phyloP scores from a whole-genome alignment of 2,329 filamentous ascomycete species.

The Alternaria sp. region DNA sequence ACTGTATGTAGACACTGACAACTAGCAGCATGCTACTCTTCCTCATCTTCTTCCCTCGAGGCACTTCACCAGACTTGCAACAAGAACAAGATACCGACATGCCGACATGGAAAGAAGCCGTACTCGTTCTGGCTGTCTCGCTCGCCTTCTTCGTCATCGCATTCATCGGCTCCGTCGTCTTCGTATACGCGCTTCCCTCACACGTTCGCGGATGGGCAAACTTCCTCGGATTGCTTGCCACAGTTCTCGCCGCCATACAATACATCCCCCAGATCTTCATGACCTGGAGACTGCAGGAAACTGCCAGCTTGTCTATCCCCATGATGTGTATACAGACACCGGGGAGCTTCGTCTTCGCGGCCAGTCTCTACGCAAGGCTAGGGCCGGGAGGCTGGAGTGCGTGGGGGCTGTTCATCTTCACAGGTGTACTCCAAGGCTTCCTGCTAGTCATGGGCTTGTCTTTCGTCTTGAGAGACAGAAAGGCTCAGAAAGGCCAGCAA shows the following conservation, averaged over 20 bases:
- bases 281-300: slow-evolving; percentile 83
- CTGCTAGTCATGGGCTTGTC: slow-evolving; percentile 81
- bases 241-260: slow-evolving; percentile 81
- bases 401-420: slow-evolving; percentile 90
- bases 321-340: slow-evolving; percentile 99
- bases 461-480: slow-evolving; percentile 68
- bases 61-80: slow-evolving; percentile 33
- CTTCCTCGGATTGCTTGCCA: slow-evolving; percentile 79
- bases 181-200: slow-evolving; percentile 70
- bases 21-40: slow-evolving; percentile 81
- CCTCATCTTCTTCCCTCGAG: slow-evolving; percentile 80
- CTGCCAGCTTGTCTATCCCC: slow-evolving; percentile 89
- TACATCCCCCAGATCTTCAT: slow-evolving; percentile 96
- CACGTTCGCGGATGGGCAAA: slow-evolving; percentile 83
- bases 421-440: slow-evolving; percentile 82
- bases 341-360: slow-evolving; percentile 87
- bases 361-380: slow-evolving; percentile 79
- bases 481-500: slow-evolving; percentile 20
- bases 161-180: slow-evolving; percentile 68
- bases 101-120: slow-evolving; percentile 76
- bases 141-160: slow-evolving; percentile 78
- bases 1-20: slow-evolving; percentile 20
- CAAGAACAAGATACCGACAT: slow-evolving; percentile 43
- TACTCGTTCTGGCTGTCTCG: slow-evolving; percentile 76
- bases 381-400: slow-evolving; percentile 90